These are phyloP conservation scores for Fusarium albosuccineum DNA, from an alignment of 2,329 filamentous ascomycete genomes.

Conservation along the genomic window DNA sequence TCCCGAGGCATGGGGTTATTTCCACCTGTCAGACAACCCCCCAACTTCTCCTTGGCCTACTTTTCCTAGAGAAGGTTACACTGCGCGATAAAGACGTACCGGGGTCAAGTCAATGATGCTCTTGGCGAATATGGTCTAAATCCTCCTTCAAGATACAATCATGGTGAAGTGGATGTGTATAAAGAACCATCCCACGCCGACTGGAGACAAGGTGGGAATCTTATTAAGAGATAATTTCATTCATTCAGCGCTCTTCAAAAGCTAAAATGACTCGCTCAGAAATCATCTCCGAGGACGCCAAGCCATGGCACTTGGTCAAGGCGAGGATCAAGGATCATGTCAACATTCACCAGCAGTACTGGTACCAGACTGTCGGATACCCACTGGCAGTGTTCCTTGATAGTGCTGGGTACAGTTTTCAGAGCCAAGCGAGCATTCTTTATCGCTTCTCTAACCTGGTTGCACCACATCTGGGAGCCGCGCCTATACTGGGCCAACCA, in stretches of 20 bases:
- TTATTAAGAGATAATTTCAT: too few species aligned
- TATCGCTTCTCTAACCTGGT: conserved; percentile 9
- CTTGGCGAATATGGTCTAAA: too few species aligned
- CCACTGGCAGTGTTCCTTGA: not conserved
- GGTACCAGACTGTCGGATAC: conserved; percentile 6
- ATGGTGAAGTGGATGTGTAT: not conserved
- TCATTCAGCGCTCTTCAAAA: not conserved
- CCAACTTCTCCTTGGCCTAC: too few species aligned
- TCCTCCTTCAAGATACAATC: too few species aligned
- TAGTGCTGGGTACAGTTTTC: not conserved
- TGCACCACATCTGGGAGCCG: not conserved
- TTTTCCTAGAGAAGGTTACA: too few species aligned
- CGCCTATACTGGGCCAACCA: not conserved
- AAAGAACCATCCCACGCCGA: not conserved
- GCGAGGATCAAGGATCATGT: not conserved
- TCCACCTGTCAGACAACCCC: not conserved
- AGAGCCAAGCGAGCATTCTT: not conserved
- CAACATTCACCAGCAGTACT: conserved; percentile 6
- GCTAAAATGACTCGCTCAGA: not conserved
- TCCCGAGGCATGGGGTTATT: too few species aligned
- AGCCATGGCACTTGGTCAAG: not conserved
- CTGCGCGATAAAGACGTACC: too few species aligned
- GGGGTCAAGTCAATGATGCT: too few species aligned
- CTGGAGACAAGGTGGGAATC: too few species aligned
- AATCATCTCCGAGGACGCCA: not conserved